phyloP scores from a whole-genome alignment of 768 basidiomycete genomes.

The Brasilioporus rufonigricans region DNA sequence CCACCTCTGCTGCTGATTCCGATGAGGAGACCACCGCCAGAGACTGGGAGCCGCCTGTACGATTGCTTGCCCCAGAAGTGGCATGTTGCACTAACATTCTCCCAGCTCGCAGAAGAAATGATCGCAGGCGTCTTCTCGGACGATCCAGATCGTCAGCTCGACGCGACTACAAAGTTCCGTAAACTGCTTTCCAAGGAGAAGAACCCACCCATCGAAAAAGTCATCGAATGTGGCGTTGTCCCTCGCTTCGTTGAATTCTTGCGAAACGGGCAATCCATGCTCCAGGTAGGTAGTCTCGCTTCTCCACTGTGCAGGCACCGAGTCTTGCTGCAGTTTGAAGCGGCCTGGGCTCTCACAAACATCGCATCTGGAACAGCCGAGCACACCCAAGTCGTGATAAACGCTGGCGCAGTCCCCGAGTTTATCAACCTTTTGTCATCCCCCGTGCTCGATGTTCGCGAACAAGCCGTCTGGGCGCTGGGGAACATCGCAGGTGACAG shows the following conservation, averaged over 20 bases:
- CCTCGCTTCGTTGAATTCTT: slow-evolving; percentile 97
- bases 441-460: slow-evolving; percentile 92
- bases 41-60: slow-evolving; percentile 76
- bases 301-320: slow-evolving; percentile 7
- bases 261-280: slow-evolving; percentile 74
- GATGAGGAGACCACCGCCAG: slow-evolving; percentile 82
- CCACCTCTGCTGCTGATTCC: slow-evolving; percentile 72
- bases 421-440: slow-evolving; percentile 97
- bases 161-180: slow-evolving; percentile 97
- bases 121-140: slow-evolving; percentile 90
- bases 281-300: slow-evolving; percentile 54
- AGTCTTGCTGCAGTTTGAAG: slow-evolving; percentile 70
- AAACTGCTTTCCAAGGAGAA: slow-evolving; percentile 99
- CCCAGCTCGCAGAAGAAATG: slow-evolving; percentile 86
- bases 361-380: slow-evolving; percentile 98
- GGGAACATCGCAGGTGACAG: slow-evolving; percentile 99
- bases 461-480: slow-evolving; percentile 99
- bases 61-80: slow-evolving; percentile 12
- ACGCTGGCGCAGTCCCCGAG: slow-evolving; percentile 90
- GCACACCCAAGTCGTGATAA: slow-evolving; percentile 97
- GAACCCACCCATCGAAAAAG: slow-evolving; percentile 98
- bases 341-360: slow-evolving; percentile 97
- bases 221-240: slow-evolving; percentile 96
- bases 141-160: slow-evolving; percentile 87
- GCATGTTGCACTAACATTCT: slow-evolving; percentile 8